Evolutionary conservation across 1,139 yeast genomes (phyloP), one percentile per base, ranked within the genome.

Genomic region (Geotrichum aggregatum): DNA sequence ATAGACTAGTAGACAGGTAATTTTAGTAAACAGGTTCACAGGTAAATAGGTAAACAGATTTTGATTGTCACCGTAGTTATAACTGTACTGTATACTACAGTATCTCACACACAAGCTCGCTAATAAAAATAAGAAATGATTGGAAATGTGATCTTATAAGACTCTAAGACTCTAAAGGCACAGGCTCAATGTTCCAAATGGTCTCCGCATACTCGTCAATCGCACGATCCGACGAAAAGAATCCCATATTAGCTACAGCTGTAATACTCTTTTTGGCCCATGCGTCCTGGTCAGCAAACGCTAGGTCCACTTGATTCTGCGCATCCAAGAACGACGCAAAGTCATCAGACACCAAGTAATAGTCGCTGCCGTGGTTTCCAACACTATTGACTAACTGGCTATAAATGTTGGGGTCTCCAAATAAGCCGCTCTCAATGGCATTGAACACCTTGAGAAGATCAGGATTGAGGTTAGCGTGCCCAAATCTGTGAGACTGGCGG

Each of bases 241-340:
- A 91, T 8, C 97, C 98, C 85, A 87, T 86, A 68, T 87, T 87
- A 56, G 97, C 95, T 54, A 89, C 97, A 62, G 87, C 80, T 58
- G 76, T 71, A 57, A 89, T 85, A 47, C 84, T 75, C 73, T 87
- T 88, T 66, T 79, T 80, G 52, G 80, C 76, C 97, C 97, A 89
- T 46, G 72, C 76, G 57, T 78, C 79, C 65, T 80, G 83, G 66
- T 83, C 83, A 56, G 72, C 72, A 68, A 77, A 89, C 38, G 84
- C 88, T 59, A 76, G 76, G 66, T 89, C 96, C 59, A 88, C 84
- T 56, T 82, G 76, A 50, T 74, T 72, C 65, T 88, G 96, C 8
- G 96, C 87, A 54, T 85, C 86, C 61, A 89, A 73, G 70, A 87
- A 89, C 56, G 89, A 79, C 58, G 86, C 92, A 67, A 89, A 89